Evolutionary conservation across 1,284 basidiomycete genomes (phyloP).

Genomic region (Naganishia sp.): DNA sequence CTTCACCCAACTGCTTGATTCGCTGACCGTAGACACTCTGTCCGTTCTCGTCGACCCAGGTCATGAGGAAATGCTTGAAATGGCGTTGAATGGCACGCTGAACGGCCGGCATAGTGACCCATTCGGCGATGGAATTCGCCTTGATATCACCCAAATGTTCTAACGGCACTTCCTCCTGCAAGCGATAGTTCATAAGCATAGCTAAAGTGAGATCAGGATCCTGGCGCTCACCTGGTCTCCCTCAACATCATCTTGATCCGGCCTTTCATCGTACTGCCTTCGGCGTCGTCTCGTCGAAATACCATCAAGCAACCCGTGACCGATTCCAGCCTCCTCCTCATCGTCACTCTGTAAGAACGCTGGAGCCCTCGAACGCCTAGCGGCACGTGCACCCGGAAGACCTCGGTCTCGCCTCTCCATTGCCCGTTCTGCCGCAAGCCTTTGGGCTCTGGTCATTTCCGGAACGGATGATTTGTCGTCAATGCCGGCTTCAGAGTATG

Average conservation of each 20-base stretch:
- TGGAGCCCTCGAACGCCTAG: constrained; percentile 74
- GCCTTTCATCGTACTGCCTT: constrained; percentile 83
- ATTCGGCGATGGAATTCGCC: constrained; percentile 92
- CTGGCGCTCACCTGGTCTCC: constrained; percentile 67
- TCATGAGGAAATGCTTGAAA: constrained; percentile 94
- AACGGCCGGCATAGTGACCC: constrained; percentile 91
- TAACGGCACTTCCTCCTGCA: constrained; percentile 76
- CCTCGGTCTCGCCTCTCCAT: constrained; percentile 87
- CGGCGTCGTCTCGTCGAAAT: constrained; percentile 73
- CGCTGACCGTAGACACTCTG: constrained; percentile 91
- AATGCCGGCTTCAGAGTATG: constrained; percentile 81
- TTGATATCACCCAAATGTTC: constrained; percentile 98
- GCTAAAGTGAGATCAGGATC: too few relatives aligned
- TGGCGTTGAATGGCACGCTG: constrained; percentile 85
- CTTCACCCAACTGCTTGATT: constrained; percentile 91
- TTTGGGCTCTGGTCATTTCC: constrained; percentile 69
- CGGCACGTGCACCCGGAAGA: constrained; percentile 68
- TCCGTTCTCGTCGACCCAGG: constrained; percentile 88
- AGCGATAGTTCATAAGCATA: too few relatives aligned
- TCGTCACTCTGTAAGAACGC: constrained; percentile 77
- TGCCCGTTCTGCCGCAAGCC: constrained; percentile 79
- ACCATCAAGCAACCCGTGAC: constrained; percentile 61
- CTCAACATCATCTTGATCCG: constrained; percentile 79
- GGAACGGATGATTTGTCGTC: constrained; percentile 79
- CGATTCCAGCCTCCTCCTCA: constrained; percentile 61